A percentile compares a stretch with the other conserved stretches of the same genome.
Conservation (phyloP, 108 stramenopile genomes). For the Fragilariopsis cylindrus region DNA sequence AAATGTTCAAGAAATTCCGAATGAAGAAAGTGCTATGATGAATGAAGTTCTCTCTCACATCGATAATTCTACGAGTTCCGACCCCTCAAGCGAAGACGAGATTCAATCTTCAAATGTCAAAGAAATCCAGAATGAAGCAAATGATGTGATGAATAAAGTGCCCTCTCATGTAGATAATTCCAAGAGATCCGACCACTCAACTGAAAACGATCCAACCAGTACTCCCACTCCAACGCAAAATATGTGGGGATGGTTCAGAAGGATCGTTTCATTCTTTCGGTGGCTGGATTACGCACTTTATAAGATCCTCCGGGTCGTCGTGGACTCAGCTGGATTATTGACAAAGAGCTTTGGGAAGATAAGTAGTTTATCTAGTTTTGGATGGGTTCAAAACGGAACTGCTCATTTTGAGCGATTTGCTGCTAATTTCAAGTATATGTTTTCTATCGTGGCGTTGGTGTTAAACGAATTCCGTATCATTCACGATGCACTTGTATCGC, state of each 20-base stretch:
- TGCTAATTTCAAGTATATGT: background rate
- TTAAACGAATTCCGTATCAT: conserved; percentile 7
- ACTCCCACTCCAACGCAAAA: no score
- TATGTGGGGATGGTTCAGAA: background rate
- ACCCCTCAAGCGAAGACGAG: no score
- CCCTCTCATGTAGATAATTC: no score
- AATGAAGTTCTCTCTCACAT: no score
- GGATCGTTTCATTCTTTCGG: background rate
- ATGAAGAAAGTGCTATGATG: no score
- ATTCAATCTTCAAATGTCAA: background rate
- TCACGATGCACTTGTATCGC: conserved; percentile 14
- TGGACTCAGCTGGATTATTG: conserved; percentile 6
- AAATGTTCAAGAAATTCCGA: background rate
- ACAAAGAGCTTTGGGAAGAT: conserved; percentile 1
- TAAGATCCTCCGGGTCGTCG: conserved; percentile 7
- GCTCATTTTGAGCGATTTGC: background rate
- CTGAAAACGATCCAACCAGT: no score
- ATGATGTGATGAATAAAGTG: no score
- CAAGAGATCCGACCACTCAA: no score
- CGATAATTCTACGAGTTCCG: no score
- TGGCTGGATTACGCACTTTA: conserved; percentile 7
- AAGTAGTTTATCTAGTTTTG: background rate
- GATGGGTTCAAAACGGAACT: background rate
- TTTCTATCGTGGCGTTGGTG: background rate
- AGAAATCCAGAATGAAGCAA: background rate